Base-by-base conservation (phyloP, 2,329 filamentous ascomycete genomes). In the Cercospora sp. region DNA sequence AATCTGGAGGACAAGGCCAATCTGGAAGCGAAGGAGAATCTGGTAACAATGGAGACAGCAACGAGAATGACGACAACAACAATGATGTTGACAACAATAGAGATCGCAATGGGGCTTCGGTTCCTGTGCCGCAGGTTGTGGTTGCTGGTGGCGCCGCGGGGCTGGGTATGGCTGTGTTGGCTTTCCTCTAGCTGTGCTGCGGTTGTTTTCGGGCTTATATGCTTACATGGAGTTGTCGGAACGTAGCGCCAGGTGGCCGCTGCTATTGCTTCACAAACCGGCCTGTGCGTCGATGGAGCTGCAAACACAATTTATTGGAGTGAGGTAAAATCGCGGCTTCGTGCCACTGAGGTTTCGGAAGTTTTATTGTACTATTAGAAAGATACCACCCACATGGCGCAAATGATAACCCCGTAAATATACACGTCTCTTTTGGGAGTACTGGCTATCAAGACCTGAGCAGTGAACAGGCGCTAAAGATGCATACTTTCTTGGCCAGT, bases 101-200 rank as follows among this genome's bases (percentile, higher is more conserved):
- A 3, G 18, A 53, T 26, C 49, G 21, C 4, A 30, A 53, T 45
- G 57, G 26, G 18, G 58, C 63, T 51, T 49, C 66, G 10, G 32
- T 51, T 37, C 30, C 59, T 3, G 59, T 61, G 12, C 66, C 66
- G 28, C 66, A 66, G 55, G 49, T 66, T 12, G 43, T 66, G 16
- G 45, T 66, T 63, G 66, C 63, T 55, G 66, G 66, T 34, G 59
- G 45, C 7, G 37, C 61, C 16, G 66, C 62, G 26, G 66, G 49
- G 7, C 21, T 68, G 24, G 66, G 63, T 18, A 61, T 63, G 34
- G 66, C 61, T 57, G 61, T 67, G 0, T 43, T 64, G 49, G 62
- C 62, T 2, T 51, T 66, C 40, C 21, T 68, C 7, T 65, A 63
- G 49, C 7, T 16, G 18, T 53, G 21, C 24, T 24, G 5, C 12